Evolutionary conservation across 2,329 filamentous ascomycete genomes (phyloP).

Genomic region (Orbilia quercus): DNA sequence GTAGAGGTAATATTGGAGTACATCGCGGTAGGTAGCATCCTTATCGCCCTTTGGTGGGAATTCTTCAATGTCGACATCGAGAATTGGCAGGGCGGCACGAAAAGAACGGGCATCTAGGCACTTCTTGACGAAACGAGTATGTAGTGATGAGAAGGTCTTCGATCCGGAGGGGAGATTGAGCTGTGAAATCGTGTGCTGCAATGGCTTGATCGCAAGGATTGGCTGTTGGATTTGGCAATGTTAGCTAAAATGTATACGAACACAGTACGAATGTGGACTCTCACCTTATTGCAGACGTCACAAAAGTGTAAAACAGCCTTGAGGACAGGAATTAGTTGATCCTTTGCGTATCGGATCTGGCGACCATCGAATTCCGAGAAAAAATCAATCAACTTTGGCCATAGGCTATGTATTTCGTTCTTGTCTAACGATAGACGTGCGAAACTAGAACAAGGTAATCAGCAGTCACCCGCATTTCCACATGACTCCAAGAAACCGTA

Average conservation of each 20-base stretch:
- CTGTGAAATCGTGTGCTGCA: slow-evolving; percentile 60
- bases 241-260: neutral
- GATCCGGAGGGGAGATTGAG: slow-evolving; percentile 58
- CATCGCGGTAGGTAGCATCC: slow-evolving; percentile 58
- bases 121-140: slow-evolving; percentile 60
- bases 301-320: slow-evolving; percentile 61
- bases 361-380: slow-evolving; percentile 66
- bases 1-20: slow-evolving; percentile 60
- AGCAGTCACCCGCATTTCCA: slow-evolving; percentile 44
- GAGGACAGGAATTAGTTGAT: slow-evolving; percentile 65
- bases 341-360: slow-evolving; percentile 69
- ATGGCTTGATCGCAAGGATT: slow-evolving; percentile 59
- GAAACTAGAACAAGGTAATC: slow-evolving; percentile 25
- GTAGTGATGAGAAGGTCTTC: slow-evolving; percentile 60
- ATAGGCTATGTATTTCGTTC: slow-evolving; percentile 38
- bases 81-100: slow-evolving; percentile 59
- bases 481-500: slow-evolving; percentile 46
- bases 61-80: slow-evolving; percentile 60
- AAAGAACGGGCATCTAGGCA: slow-evolving; percentile 60
- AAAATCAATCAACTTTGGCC: slow-evolving; percentile 59
- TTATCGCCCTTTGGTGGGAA: slow-evolving; percentile 58
- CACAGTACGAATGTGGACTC: neutral
- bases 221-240: slow-evolving; percentile 55
- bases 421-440: slow-evolving; percentile 38
- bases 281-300: slow-evolving; percentile 57